These are phyloP conservation scores for Lactifluus subvellereus DNA, from an alignment of 768 basidiomycete species.

Conservation along the genomic window DNA sequence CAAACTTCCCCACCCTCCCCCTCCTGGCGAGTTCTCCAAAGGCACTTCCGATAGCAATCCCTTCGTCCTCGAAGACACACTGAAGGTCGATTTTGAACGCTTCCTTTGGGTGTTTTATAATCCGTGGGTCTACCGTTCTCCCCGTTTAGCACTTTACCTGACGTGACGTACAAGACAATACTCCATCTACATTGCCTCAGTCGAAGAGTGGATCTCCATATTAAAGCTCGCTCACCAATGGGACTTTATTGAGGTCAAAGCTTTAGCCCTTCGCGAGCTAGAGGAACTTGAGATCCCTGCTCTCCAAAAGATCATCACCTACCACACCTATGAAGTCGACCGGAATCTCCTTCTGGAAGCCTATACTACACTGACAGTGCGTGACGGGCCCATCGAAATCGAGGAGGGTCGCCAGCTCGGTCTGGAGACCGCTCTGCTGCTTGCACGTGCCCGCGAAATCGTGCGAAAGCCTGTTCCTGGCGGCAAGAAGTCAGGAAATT, in stretches of 20 bases:
- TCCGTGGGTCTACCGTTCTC: conserved; percentile 25
- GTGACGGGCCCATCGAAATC: conserved; percentile 44
- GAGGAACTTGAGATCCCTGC: conserved; percentile 39
- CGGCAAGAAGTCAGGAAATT: conserved; percentile 1
- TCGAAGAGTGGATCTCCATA: conserved; percentile 50
- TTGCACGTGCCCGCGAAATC: conserved; percentile 50
- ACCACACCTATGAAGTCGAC: conserved; percentile 49
- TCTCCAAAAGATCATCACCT: conserved; percentile 51
- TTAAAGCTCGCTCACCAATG: conserved; percentile 50
- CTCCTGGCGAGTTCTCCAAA: conserved; percentile 28
- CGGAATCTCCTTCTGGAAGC: conserved; percentile 43
- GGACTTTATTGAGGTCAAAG: conserved; percentile 47
- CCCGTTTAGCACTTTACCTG: background rate
- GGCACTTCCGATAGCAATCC: conserved; percentile 31
- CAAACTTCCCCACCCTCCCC: conserved; percentile 26
- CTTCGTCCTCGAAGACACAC: conserved; percentile 28
- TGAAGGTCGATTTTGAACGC: conserved; percentile 28
- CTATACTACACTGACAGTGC: conserved; percentile 48
- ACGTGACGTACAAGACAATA: conserved; percentile 39
- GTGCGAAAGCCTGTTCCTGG: conserved; percentile 2
- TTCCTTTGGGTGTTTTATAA: conserved; percentile 34
- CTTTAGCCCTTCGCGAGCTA: conserved; percentile 50
- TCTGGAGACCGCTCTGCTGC: conserved; percentile 46
- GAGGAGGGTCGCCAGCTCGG: conserved; percentile 55
- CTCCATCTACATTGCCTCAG: conserved; percentile 45